Percentiles rank a stretch among this genome's conserved stretches.
Evolutionary conservation across 306 rosid species (phyloP).

Genomic region (Fragaria nilgerrensis): DNA sequence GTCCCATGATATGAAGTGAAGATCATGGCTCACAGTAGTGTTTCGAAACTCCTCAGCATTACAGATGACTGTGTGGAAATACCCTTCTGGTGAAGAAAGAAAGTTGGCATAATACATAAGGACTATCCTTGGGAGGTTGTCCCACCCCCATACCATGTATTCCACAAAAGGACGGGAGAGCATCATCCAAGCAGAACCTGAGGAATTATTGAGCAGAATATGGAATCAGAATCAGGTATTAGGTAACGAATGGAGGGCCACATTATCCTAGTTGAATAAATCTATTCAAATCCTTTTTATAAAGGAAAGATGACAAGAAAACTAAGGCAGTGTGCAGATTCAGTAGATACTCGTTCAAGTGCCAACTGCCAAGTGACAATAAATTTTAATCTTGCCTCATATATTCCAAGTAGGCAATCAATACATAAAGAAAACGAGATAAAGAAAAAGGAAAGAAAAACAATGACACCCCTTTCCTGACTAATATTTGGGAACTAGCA

Average conservation of each 20-base stretch:
- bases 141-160: constrained; percentile 80
- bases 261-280: constrained; percentile 4
- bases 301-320: neutral
- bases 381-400: neutral
- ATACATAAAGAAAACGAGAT: neutral
- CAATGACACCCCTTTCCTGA: neutral
- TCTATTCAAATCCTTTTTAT: neutral
- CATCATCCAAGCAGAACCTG: constrained; percentile 96
- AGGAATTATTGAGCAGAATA: constrained; percentile 21
- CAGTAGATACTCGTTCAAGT: neutral
- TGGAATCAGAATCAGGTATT: constrained; percentile 9
- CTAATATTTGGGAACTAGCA: neutral
- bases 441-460: neutral
- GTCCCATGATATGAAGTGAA: constrained; percentile 89
- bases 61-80: constrained; percentile 83
- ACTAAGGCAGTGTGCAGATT: constrained; percentile 4
- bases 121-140: constrained; percentile 73
- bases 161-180: constrained; percentile 70
- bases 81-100: constrained; percentile 78
- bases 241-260: neutral
- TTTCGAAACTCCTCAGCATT: constrained; percentile 66
- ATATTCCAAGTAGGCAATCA: constrained; percentile 3
- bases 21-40: constrained; percentile 76
- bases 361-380: neutral
- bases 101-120: constrained; percentile 85